A percentile compares a stretch with the other conserved stretches of the same genome.
Evolutionary conservation across 257 asterid species (phyloP).

Genomic region (Cynanchum wilfordii): DNA sequence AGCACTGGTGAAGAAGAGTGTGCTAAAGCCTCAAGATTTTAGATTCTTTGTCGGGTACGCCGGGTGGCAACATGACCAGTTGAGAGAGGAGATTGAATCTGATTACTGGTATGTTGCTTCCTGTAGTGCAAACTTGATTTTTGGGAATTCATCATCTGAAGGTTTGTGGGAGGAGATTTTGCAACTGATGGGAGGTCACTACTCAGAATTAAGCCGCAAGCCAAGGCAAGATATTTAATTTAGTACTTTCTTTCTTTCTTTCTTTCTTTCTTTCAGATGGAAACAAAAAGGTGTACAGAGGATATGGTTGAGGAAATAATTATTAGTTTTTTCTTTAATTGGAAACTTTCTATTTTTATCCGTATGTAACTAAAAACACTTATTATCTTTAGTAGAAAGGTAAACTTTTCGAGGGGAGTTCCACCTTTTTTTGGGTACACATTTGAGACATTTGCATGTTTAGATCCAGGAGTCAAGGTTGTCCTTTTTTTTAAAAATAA

Average conservation of each 20-base stretch:
- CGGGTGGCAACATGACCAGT: constrained; percentile 91
- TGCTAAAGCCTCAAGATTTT: constrained; percentile 64
- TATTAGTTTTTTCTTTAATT: neutral
- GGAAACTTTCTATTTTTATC: constrained; percentile 8
- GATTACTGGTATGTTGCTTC: constrained; percentile 89
- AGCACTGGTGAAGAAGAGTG: constrained; percentile 59
- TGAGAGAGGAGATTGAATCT: constrained; percentile 69
- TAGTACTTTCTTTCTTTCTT: constrained; percentile 24
- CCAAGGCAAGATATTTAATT: constrained; percentile 77
- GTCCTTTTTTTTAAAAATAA: no score
- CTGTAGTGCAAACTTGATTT: constrained; percentile 69
- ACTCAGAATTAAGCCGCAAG: constrained; percentile 89
- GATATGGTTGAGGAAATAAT: neutral
- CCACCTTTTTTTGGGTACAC: neutral
- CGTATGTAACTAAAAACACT: constrained; percentile 9
- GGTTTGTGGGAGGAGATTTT: constrained; percentile 86
- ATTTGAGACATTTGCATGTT: neutral
- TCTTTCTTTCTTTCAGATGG: neutral
- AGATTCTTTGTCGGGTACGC: constrained; percentile 90
- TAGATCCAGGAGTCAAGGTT: no score
- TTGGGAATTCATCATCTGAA: constrained; percentile 48
- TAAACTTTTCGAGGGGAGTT: neutral
- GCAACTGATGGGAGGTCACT: constrained; percentile 92
- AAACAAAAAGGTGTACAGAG: constrained; percentile 20
- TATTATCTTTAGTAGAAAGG: neutral